Evolutionary conservation across 768 basidiomycete species (phyloP), one percentile per base, ranked within the genome.

Genomic region (Gautieria morchelliformis): DNA sequence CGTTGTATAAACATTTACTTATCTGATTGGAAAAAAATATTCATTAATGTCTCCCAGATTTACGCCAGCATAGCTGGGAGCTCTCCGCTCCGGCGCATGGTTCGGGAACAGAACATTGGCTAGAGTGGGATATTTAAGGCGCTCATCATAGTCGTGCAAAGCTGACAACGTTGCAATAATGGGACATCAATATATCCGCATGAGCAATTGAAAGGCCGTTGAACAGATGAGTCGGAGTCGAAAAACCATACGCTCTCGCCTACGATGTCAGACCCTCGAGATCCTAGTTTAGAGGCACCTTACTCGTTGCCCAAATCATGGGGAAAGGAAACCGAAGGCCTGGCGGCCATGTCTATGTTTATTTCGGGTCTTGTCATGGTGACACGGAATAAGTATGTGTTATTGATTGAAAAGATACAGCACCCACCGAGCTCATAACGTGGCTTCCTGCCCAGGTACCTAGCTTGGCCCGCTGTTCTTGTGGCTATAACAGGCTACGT

Each of bases 381-480:
- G 39, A 75, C 78, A 22, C 74, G 76, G 54, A 81, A 81, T 62
- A 72, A 78, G 77, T 79, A 57, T 62, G 69, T 61, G 15, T 40
- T 55, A 45, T 32, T 14, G 40, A 35, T 56, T 19, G n/a, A n/a
- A 48, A 17, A 2, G 19, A 20, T 52, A 40, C 14, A n/a, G 20
- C 30, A 32, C 20, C 10, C 11, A 22, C 5, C 41, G 14, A 6
- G 6, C 41, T 44, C 41, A 44, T n/a, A 44, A 15, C 15, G 14
- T 44, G 33, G 33, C 33, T 35, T 35, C 33, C 33, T 37, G 49
- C 60, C 24, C 12, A 84, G 85, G 64, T 82, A 75, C 62, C 69
- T 87, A 30, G 84, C 87, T 20, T 90, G 87, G 87, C 84, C 84
- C 0, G 73, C 84, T 14, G 65, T 87, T 8, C 50, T 87, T 35